phyloP scores from a whole-genome alignment of 2,329 filamentous ascomycete species.

The Ophiostoma sp. region DNA sequence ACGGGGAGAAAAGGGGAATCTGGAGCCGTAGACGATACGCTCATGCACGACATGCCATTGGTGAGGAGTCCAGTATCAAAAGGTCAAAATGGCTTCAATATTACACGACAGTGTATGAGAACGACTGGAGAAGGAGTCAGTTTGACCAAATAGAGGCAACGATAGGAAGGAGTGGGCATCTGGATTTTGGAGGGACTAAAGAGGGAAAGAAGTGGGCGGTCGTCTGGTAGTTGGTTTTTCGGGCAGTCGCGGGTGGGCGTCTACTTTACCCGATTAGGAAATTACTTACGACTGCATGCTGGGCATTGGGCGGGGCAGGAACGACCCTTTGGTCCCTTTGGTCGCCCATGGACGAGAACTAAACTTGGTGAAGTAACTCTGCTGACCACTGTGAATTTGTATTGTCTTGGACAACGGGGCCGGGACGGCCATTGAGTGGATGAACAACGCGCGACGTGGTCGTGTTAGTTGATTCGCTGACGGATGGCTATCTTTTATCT shows the following conservation, averaged over 20 bases:
- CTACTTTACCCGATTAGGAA: slow-evolving; percentile 9
- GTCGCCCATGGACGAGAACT: neutral
- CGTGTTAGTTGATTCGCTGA: slow-evolving; percentile 18
- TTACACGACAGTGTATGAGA: neutral
- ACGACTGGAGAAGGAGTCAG: neutral
- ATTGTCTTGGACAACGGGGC: neutral
- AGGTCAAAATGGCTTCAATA: neutral
- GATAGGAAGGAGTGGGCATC: neutral
- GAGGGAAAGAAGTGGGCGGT: neutral
- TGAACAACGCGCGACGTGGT: neutral
- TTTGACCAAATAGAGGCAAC: neutral
- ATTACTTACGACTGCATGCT: slow-evolving; percentile 9
- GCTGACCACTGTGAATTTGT: slow-evolving; percentile 9
- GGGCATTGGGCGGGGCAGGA: neutral
- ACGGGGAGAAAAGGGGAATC: neutral
- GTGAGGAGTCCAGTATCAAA: neutral
- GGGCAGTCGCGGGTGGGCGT: neutral
- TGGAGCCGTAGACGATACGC: neutral
- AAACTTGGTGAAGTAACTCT: neutral
- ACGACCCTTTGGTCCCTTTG: neutral
- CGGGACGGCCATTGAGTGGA: neutral
- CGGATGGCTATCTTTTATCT: neutral
- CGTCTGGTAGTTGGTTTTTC: neutral
- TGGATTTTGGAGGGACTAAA: neutral
- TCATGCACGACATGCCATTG: neutral